Conservation (phyloP, 2,329 filamentous ascomycete genomes). For the Diaporthe aspalathi region DNA sequence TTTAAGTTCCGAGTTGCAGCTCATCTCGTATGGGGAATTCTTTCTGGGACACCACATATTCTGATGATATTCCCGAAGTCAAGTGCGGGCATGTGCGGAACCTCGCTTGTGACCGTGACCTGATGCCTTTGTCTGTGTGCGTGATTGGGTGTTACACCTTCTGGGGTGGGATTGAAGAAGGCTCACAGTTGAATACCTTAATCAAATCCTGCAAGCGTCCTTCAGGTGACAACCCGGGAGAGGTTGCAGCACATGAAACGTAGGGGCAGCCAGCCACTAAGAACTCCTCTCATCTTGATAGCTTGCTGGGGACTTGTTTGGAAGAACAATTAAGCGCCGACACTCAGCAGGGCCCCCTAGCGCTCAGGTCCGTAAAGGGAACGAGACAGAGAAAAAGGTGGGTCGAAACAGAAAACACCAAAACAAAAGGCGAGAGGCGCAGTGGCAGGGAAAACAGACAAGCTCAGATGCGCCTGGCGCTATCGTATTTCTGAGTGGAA, state of each 20-base stretch:
- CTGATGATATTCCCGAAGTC: not conserved
- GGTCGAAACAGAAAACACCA: conserved; percentile 5
- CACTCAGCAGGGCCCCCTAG: not conserved
- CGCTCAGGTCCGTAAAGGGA: not conserved
- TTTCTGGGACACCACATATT: not conserved
- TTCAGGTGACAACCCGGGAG: conserved; percentile 19
- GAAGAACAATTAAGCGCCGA: conserved; percentile 17
- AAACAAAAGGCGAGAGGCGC: conserved; percentile 2
- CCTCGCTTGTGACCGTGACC: not conserved
- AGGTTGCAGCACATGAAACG: conserved; percentile 23
- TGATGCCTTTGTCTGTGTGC: not conserved
- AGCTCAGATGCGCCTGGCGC: not conserved
- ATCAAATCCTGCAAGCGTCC: conserved; percentile 12
- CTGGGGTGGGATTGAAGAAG: not conserved
- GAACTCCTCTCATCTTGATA: conserved; percentile 28
- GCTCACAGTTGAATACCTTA: conserved; percentile 1
- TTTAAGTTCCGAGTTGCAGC: not conserved
- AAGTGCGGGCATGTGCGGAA: not conserved
- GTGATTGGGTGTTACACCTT: not conserved
- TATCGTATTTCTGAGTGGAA: not conserved
- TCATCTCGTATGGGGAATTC: conserved; percentile 17
- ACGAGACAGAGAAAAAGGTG: conserved; percentile 12
- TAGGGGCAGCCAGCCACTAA: not conserved
- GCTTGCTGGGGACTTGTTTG: not conserved
- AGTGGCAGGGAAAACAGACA: conserved; percentile 2